phyloP scores from a whole-genome alignment of 345 rosid species.

The Geranium rotundifolium region DNA sequence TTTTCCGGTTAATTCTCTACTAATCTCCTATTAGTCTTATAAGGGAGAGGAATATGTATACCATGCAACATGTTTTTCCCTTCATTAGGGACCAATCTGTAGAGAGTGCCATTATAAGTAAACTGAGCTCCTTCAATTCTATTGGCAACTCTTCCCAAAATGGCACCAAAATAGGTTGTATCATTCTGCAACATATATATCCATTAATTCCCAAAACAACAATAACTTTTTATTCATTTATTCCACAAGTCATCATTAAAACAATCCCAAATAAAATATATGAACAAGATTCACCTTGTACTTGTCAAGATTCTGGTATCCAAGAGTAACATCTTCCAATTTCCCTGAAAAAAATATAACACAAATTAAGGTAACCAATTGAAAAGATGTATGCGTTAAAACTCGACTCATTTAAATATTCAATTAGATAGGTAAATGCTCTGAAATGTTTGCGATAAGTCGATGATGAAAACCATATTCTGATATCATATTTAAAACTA shows the following conservation, averaged over 20 bases:
- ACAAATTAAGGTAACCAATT: neutral
- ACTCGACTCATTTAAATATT: neutral
- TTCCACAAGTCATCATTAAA: neutral
- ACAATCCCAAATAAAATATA: too few relatives aligned
- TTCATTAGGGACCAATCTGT: slow-evolving; percentile 48
- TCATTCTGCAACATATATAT: slow-evolving; percentile 35
- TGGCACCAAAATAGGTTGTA: slow-evolving; percentile 61
- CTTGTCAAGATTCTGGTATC: slow-evolving; percentile 25
- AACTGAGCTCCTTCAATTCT: slow-evolving; percentile 60
- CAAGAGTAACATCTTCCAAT: slow-evolving; percentile 42
- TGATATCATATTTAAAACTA: too few relatives aligned
- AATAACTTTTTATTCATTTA: neutral
- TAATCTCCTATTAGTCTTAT: too few relatives aligned
- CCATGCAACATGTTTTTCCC: slow-evolving; percentile 82
- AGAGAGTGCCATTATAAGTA: slow-evolving; percentile 40
- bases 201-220: neutral
- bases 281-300: slow-evolving; percentile 29
- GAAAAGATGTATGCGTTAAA: neutral
- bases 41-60: slow-evolving; percentile 8
- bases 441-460: too few relatives aligned
- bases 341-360: slow-evolving; percentile 24
- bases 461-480: too few relatives aligned
- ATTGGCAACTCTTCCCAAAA: slow-evolving; percentile 81
- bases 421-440: too few relatives aligned
- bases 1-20: too few relatives aligned